Evolutionary conservation across 2,329 filamentous ascomycete species (phyloP), one percentile per base, ranked within the genome.

Genomic region (Fusarium succisae): DNA sequence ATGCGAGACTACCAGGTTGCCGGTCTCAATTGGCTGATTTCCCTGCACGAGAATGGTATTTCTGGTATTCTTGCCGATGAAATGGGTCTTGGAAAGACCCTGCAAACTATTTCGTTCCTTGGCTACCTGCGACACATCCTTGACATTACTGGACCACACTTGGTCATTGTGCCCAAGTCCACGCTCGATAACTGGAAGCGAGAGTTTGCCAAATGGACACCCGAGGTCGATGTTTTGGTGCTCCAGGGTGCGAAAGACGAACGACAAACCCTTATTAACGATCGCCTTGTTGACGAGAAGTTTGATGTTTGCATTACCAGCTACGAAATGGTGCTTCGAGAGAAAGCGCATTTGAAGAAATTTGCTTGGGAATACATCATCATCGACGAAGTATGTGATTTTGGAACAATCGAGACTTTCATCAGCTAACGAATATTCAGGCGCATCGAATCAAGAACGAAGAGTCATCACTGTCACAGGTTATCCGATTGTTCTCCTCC

Each of bases 351-450:
- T 77, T 84, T 99, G 76, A 98, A 96, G 85, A 98, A 98, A 83
- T 97, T 99, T 82, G 95, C 96, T 1, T 99, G 96, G 96, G 96
- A 99, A 82, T 99, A 99, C 83, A 99, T 99, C 83, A 98, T 99
- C 77, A 98, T 99, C 74, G 96, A 99, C 79, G 96, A 99, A 77
- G 82, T 83, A 76, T 45, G 76, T 47, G 48, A 10, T n/a, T 48
- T 11, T 41, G 4, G 17, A 17, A 30, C n/a, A 8, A n/a, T 15
- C 41, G 26, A 22, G n/a, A 26, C 22, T 24, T 30, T 35, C n/a
- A 43, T 39, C 47, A 32, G 35, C 75, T 80, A 55, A 80, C 64
- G 9, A 41, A 44, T 12, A 22, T 47, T 15, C 24, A 83, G 84
- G 91, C 96, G 5, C 96, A 99, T 83, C 94, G 96, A 69, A 99